Evolutionary conservation across 306 rosid species (phyloP).

Genomic region (Cucurbita ficifolia): DNA sequence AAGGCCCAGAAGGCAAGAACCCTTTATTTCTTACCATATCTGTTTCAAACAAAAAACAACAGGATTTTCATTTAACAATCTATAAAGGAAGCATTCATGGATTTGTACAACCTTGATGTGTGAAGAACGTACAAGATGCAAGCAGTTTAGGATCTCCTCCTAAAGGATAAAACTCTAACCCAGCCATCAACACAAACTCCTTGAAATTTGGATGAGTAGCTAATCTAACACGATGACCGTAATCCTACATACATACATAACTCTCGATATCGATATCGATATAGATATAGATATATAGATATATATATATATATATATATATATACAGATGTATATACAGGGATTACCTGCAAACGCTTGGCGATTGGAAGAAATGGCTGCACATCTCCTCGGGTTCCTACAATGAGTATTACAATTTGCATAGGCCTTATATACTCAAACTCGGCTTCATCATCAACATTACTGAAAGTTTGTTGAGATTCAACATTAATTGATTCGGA

Average conservation of each 20-base stretch:
- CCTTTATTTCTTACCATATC: slow-evolving; percentile 99
- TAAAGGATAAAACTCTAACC: slow-evolving; percentile 89
- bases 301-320: no score
- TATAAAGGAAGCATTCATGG: neutral
- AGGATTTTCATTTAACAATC: neutral
- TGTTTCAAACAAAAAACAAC: slow-evolving; percentile 16
- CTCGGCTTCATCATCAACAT: slow-evolving; percentile 38
- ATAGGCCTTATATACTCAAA: slow-evolving; percentile 55
- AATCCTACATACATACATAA: slow-evolving; percentile 63
- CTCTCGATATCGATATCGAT: neutral
- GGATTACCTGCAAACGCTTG: slow-evolving; percentile 74
- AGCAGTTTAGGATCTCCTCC: slow-evolving; percentile 97
- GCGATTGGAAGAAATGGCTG: slow-evolving; percentile 93
- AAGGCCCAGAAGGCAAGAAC: slow-evolving; percentile 95
- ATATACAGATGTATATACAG: neutral
- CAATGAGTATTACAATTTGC: slow-evolving; percentile 79
- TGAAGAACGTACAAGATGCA: slow-evolving; percentile 84
- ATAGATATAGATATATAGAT: no score
- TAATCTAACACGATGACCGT: slow-evolving; percentile 93
- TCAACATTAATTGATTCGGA: slow-evolving; percentile 28
- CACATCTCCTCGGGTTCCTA: slow-evolving; percentile 96
- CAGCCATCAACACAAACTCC: slow-evolving; percentile 95
- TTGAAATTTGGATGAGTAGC: slow-evolving; percentile 96
- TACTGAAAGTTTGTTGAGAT: slow-evolving; percentile 15
- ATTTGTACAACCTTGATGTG: neutral